Evolutionary conservation across 306 rosid species (phyloP), one percentile per base, ranked within the genome.

Genomic region (Pyrus bretschneideri): DNA sequence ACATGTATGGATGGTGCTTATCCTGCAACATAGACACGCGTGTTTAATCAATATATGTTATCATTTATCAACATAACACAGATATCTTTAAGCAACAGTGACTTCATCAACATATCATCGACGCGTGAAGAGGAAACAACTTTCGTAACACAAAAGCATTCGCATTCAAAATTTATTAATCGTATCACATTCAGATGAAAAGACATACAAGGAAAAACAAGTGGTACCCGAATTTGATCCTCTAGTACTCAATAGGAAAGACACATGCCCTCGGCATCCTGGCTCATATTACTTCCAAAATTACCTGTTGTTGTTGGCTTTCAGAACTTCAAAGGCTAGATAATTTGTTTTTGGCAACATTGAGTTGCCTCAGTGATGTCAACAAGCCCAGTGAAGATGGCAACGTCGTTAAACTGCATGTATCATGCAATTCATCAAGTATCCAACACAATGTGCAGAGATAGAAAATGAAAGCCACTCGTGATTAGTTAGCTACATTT

Each of bases 301-400:
- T 81, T 87, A 91, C 98, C 98, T 89, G 81, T 94, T 94, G 58
- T 78, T 81, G 85, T 88, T 89, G 76, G 74, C 93, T 76, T 67
- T 84, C 87, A 95, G 84, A 69, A 90, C 33, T 83, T 95, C 96
- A 74, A 95, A 95, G 89, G 80, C 89, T 71, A 64, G 72, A 78
- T 87, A 92, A 84, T 79, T 85, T 82, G 89, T 95, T 95, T 62
- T 84, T 80, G 45, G 91, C 86, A 78, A 95, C 76, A 85, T 87
- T 81, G 67, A 95, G 88, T 83, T 90, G 88, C 81, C 78, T 87
- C 60, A 95, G 87, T 69, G 92, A 84, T 77, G 80, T 82, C 77
- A 95, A 81, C 44, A 81, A 83, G 71, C 92, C 95, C 79, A 95
- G 80, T 3, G 83, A 76, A 67, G 96, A 60, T 21, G 98, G 89